Evolutionary conservation across 176 grass and related monocot genomes (phyloP).

Genomic region (Luzula sylvatica): DNA sequence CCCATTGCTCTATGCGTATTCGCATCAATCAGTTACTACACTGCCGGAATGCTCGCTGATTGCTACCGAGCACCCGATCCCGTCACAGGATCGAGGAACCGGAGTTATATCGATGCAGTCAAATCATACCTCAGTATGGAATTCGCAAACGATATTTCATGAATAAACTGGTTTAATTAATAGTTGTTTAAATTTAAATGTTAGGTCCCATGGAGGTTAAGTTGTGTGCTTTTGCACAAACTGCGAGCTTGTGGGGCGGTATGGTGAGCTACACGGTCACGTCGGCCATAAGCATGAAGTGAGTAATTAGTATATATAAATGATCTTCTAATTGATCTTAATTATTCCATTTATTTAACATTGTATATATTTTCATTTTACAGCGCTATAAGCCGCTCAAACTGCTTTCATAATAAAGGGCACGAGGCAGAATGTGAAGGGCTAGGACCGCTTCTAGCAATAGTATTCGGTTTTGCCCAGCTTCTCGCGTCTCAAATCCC

Average conservation of each 20-base stretch:
- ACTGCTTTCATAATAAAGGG: slow-evolving; percentile 59
- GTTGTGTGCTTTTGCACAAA: slow-evolving; percentile 65
- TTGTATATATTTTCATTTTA: too few relatives aligned
- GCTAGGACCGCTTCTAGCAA: slow-evolving; percentile 52
- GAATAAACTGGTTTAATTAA: background rate
- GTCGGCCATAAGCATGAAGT: slow-evolving; percentile 94
- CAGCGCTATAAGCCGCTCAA: slow-evolving; percentile 65
- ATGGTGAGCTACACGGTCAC: slow-evolving; percentile 88
- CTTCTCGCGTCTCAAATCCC: slow-evolving; percentile 78
- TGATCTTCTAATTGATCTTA: background rate
- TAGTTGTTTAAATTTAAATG: background rate
- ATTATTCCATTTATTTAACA: too few relatives aligned
- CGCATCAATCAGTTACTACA: slow-evolving; percentile 67
- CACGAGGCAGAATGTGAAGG: slow-evolving; percentile 39
- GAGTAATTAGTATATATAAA: slow-evolving; percentile 1
- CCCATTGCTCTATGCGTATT: slow-evolving; percentile 45
- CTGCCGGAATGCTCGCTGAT: slow-evolving; percentile 64
- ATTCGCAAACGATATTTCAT: background rate
- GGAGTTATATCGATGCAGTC: slow-evolving; percentile 73
- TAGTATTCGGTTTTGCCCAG: slow-evolving; percentile 58
- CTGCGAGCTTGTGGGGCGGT: slow-evolving; percentile 60
- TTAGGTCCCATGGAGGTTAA: slow-evolving; percentile 47
- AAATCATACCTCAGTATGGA: slow-evolving; percentile 48
- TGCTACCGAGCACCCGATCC: slow-evolving; percentile 68
- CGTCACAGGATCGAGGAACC: slow-evolving; percentile 45